Evolutionary conservation across 331 rosid genomes (phyloP), one percentile per base, ranked within the genome.

Genomic region (Rosa hybrid): DNA sequence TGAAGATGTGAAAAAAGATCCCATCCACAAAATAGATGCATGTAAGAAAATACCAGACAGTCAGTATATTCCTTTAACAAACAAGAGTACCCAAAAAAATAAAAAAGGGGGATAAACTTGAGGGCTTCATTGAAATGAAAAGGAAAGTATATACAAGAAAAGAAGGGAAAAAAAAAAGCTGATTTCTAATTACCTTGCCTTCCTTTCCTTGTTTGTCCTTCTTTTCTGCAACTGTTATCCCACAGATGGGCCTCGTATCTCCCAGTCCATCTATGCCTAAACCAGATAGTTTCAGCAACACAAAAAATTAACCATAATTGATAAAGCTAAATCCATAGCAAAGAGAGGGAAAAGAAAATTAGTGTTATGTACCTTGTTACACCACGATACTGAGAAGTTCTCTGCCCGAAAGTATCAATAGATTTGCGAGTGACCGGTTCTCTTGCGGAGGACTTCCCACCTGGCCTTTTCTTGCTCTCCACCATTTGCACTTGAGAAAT

Each of bases 171-270:
- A 25, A 25, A 9, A 49, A 3, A 4, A 16, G 13, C 67, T 56
- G 12, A 62, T 11, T 7, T 41, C 20, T 2, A 25, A 62, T 81
- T 67, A 93, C 99, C 99, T 90, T 96, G 99, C 62, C 99, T 96
- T 86, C 99, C 99, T 88, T 96, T 96, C 88, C 99, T 96, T 71
- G 99, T 96, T 84, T 96, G 98, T 30, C 98, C 99, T 84, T 96
- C 99, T 83, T 96, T 93, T 86, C 99, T 93, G 87, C 98, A 96
- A 80, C 99, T 96, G 81, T 96, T 96, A 81, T 96, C 99, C 99
- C 99, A 96, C 81, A 96, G 85, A 89, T 96, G 99, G 46, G 99
- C 99, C 72, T 96, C 98, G 82, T 96, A 96, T 86, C 99, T 93
- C 81, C 99, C 99, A 8, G 99, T 96, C 99, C 99, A 96, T 81